A percentile compares a stretch with the other conserved stretches of the same genome.
These are phyloP conservation scores for Jasminum sambac DNA, from an alignment of 257 asterid species.

Conservation along the genomic window DNA sequence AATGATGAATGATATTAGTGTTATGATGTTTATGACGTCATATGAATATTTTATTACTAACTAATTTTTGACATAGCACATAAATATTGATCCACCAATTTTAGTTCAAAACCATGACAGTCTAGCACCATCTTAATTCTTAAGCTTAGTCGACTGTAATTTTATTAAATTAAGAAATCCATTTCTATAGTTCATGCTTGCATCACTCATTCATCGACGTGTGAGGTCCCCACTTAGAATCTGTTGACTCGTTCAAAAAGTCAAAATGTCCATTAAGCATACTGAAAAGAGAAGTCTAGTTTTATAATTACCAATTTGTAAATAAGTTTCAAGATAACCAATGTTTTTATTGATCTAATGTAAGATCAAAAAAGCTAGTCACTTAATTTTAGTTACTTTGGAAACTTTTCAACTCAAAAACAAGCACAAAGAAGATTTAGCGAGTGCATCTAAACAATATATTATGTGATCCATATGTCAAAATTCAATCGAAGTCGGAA, in stretches of 20 bases:
- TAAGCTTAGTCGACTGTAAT: not conserved
- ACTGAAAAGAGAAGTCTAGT: not conserved
- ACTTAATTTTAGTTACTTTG: not conserved
- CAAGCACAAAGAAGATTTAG: not conserved
- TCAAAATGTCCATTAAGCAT: conserved; percentile 4
- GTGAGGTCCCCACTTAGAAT: conserved; percentile 6
- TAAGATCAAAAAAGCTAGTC: not conserved
- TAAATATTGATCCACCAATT: too few relatives aligned
- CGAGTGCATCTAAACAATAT: not conserved
- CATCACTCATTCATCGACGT: conserved; percentile 22
- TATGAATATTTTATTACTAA: too few relatives aligned
- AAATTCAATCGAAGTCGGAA: not conserved
- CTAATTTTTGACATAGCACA: too few relatives aligned
- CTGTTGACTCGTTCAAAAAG: conserved; percentile 9
- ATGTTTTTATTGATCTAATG: not conserved
- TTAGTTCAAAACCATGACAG: too few relatives aligned
- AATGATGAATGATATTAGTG: too few relatives aligned
- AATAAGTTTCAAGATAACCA: not conserved
- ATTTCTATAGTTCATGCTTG: not conserved
- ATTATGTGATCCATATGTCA: too few relatives aligned
- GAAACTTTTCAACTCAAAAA: not conserved
- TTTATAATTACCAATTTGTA: not conserved
- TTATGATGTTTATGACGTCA: too few relatives aligned
- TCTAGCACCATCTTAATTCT: too few relatives aligned
- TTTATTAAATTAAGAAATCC: not conserved